A percentile compares a stretch with the other conserved stretches of the same genome.
Evolutionary conservation across 805 yeast genomes (phyloP).

Genomic region (Ogataea pignaliae): DNA sequence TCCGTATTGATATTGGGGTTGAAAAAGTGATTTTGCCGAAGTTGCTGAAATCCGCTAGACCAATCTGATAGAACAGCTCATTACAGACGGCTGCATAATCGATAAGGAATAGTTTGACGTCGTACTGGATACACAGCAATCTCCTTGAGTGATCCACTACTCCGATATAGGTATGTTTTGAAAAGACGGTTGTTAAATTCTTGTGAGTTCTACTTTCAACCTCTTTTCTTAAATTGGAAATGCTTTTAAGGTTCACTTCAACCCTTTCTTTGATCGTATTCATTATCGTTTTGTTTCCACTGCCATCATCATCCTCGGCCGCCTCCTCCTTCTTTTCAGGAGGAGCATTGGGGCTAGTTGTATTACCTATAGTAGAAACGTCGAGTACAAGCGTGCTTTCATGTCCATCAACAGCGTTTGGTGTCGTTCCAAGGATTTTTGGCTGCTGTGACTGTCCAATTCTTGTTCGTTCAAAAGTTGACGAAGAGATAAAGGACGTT

Average conservation of each 20-base stretch:
- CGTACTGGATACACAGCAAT: slow-evolving; percentile 80
- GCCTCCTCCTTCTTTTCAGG: slow-evolving; percentile 1
- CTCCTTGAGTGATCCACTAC: slow-evolving; percentile 68
- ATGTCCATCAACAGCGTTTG: too few species aligned
- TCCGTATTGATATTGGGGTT: slow-evolving; percentile 28
- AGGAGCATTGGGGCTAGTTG: neutral
- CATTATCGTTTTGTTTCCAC: neutral
- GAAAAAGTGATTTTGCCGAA: slow-evolving; percentile 58
- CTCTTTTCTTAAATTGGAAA: slow-evolving; percentile 49
- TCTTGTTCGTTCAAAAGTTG: neutral
- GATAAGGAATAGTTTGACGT: slow-evolving; percentile 67
- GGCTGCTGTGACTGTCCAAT: neutral
- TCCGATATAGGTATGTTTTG: slow-evolving; percentile 74
- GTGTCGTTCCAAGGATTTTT: neutral
- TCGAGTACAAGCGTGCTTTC: too few species aligned
- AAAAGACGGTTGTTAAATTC: slow-evolving; percentile 62
- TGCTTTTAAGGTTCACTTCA: slow-evolving; percentile 51
- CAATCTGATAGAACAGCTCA: slow-evolving; percentile 79
- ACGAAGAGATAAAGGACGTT: slow-evolving; percentile 31
- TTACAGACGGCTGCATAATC: slow-evolving; percentile 70
- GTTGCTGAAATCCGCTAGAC: slow-evolving; percentile 72
- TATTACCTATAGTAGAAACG: too few species aligned
- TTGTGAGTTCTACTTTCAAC: slow-evolving; percentile 43
- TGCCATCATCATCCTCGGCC: neutral
- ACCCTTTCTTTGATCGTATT: slow-evolving; percentile 23